Conservation (phyloP, 2,329 filamentous ascomycete genomes). For the Fusarium solani-melongenae region DNA sequence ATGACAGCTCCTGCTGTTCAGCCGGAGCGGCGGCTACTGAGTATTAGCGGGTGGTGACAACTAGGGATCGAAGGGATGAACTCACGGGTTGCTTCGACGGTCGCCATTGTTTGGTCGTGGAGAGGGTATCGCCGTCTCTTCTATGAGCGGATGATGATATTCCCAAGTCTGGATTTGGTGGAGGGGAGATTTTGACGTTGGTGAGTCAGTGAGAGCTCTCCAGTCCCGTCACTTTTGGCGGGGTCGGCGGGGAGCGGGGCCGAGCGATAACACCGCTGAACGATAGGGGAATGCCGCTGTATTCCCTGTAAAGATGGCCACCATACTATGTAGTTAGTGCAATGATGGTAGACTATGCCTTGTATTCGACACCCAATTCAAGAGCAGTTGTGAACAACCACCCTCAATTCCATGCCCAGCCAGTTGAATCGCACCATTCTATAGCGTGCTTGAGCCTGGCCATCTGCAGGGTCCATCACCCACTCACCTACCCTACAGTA, state of each 20-base stretch:
- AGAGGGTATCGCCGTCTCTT: not conserved
- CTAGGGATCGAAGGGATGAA: not conserved
- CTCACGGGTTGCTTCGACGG: slow-evolving; percentile 33
- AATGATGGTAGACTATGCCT: not conserved
- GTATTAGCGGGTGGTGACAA: not conserved
- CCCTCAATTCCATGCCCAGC: not conserved
- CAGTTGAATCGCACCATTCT: slow-evolving; percentile 25
- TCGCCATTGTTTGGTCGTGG: slow-evolving; percentile 26
- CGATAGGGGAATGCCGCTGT: not conserved
- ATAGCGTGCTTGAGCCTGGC: slow-evolving; percentile 21
- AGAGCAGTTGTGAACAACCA: not conserved
- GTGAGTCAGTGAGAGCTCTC: slow-evolving; percentile 33
- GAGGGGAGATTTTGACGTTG: slow-evolving; percentile 38
- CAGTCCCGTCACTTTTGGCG: slow-evolving; percentile 31
- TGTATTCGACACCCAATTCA: not conserved
- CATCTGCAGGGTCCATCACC: not conserved
- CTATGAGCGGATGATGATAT: slow-evolving; percentile 28
- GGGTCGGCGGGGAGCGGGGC: slow-evolving; percentile 40
- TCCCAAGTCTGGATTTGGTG: slow-evolving; percentile 28
- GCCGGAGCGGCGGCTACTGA: slow-evolving; percentile 22
- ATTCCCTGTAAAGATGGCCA: not conserved
- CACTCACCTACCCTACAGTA: slow-evolving; percentile 29
- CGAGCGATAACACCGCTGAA: not conserved
- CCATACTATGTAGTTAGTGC: not conserved
- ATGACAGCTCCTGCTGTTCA: slow-evolving; percentile 35